These are phyloP conservation scores for Colletotrichum viniferum DNA, from an alignment of 2,329 filamentous ascomycete species.

Conservation along the genomic window DNA sequence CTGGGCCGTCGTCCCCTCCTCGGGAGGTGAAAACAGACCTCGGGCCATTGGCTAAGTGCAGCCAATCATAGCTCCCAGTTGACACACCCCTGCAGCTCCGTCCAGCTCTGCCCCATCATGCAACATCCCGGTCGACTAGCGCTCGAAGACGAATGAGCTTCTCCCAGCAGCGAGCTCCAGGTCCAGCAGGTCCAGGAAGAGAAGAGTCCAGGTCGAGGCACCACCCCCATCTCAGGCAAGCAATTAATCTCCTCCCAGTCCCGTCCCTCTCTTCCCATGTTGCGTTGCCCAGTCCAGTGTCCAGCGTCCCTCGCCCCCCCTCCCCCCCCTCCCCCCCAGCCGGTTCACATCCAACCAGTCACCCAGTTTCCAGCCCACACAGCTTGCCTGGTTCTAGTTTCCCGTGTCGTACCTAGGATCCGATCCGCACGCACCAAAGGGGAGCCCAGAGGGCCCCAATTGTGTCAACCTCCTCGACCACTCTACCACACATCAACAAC, in stretches of 20 bases:
- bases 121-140: slow-evolving; percentile 8
- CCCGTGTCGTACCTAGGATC: slow-evolving; percentile 7
- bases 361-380: neutral
- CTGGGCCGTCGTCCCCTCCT: neutral
- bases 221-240: slow-evolving; percentile 15
- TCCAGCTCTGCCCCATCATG: slow-evolving; percentile 10
- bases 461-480: slow-evolving; percentile 19
- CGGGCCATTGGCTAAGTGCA: neutral
- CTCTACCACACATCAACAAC: slow-evolving; percentile 13
- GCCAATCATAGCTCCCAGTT: neutral
- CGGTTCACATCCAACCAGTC: slow-evolving; percentile 2
- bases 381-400: slow-evolving; percentile 7
- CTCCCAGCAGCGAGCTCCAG: slow-evolving; percentile 8
- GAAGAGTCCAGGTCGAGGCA: neutral
- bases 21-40: neutral
- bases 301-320: neutral
- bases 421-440: slow-evolving; percentile 6
- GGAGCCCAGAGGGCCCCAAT: neutral
- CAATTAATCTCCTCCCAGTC: slow-evolving; percentile 1
- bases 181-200: neutral
- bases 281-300: neutral
- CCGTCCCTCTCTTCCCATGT: neutral
- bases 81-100: slow-evolving; percentile 14
- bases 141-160: slow-evolving; percentile 12
- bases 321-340: neutral